These are phyloP conservation scores for Pichia cephalocereana DNA, from an alignment of 805 yeast species.

Conservation along the genomic window DNA sequence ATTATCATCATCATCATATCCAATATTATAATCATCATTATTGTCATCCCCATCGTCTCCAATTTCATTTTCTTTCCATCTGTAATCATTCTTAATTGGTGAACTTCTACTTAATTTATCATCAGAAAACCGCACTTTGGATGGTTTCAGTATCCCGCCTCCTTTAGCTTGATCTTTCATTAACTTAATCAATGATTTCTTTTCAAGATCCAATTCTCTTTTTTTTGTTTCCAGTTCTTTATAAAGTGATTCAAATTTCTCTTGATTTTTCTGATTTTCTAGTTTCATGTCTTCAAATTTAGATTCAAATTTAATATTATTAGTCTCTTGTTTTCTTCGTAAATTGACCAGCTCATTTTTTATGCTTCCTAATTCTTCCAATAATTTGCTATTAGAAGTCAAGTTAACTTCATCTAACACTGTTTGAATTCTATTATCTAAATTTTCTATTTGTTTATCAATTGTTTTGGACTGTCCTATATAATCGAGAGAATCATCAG, in stretches of 20 bases:
- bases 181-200: conserved; percentile 10
- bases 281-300: conserved; percentile 56
- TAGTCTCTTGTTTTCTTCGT: conserved; percentile 29
- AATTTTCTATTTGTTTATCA: conserved; percentile 4
- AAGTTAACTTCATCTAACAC: conserved; percentile 13
- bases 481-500: neutral
- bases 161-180: neutral
- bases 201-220: conserved; percentile 20
- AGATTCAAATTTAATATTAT: conserved; percentile 58
- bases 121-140: neutral
- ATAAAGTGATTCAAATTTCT: conserved; percentile 19
- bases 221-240: conserved; percentile 20
- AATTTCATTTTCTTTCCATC: too few relatives aligned
- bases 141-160: neutral
- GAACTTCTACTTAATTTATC: neutral
- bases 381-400: conserved; percentile 10
- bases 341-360: conserved; percentile 17
- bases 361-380: conserved; percentile 14
- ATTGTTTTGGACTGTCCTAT: conserved; percentile 6
- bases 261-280: conserved; percentile 28
- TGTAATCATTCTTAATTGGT: neutral
- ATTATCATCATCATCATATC: neutral
- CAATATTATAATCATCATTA: neutral
- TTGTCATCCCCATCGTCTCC: neutral
- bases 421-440: conserved; percentile 10